Evolutionary conservation across 2,329 filamentous ascomycete genomes (phyloP).

Genomic region (Fusarium globosum): DNA sequence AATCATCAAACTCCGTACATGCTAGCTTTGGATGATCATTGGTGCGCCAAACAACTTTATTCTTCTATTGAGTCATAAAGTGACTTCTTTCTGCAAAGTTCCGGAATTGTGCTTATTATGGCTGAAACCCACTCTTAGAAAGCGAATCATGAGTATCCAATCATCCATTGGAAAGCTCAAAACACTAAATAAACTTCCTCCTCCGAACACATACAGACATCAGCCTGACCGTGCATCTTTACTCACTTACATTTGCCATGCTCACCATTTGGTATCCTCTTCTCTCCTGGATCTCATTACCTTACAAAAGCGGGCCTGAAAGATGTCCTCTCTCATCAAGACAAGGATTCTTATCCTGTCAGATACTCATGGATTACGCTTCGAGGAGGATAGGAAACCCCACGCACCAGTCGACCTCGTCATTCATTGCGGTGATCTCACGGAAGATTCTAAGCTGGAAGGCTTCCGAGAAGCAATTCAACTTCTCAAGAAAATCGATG

Average conservation of each 20-base stretch:
- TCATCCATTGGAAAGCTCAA: fast-evolving
- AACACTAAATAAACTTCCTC: too few species aligned
- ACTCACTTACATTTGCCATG: fast-evolving
- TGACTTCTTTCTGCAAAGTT: not conserved
- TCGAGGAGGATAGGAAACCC: not conserved
- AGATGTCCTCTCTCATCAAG: conserved; percentile 4
- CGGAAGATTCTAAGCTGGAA: conserved; percentile 54
- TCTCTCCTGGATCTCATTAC: not conserved
- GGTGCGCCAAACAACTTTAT: not conserved
- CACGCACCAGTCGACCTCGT: conserved; percentile 51
- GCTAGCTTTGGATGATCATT: fast-evolving
- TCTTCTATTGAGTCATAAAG: not conserved
- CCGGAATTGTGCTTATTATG: too few species aligned
- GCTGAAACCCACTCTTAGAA: too few species aligned
- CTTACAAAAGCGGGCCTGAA: fast-evolving
- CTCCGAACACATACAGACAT: fast-evolving
- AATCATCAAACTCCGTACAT: fast-evolving
- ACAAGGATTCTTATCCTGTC: conserved; percentile 35
- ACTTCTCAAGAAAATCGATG: conserved; percentile 53
- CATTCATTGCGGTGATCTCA: conserved; percentile 64
- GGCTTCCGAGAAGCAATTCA: conserved; percentile 53
- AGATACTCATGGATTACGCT: conserved; percentile 28
- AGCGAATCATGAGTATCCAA: too few species aligned
- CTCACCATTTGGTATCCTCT: fast-evolving
- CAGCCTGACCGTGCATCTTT: fast-evolving